These are phyloP conservation scores for Oryza glumipatula DNA, from an alignment of 176 grass and related monocot genomes.

Conservation along the genomic window DNA sequence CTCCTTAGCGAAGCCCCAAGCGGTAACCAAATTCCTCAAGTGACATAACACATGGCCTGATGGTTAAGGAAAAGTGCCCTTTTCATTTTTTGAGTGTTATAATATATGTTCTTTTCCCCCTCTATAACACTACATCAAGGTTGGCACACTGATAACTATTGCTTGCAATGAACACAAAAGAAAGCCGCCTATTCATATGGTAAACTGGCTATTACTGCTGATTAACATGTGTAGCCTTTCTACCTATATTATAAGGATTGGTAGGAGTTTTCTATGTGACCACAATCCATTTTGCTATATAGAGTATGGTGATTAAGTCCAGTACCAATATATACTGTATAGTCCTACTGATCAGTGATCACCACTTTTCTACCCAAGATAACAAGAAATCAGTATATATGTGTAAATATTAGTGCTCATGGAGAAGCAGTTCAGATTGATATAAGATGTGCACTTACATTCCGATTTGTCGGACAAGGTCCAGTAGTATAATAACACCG, in stretches of 20 bases:
- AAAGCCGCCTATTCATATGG: not conserved
- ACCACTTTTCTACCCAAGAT: too few species aligned
- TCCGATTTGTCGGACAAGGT: not conserved
- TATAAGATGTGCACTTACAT: not conserved
- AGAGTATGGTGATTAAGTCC: not conserved
- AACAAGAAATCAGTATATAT: not conserved
- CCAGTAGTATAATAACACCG: not conserved
- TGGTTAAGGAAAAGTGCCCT: not conserved
- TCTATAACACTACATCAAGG: too few species aligned
- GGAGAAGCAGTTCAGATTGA: not conserved
- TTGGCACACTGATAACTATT: too few species aligned
- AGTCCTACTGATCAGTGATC: too few species aligned
- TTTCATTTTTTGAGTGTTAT: too few species aligned
- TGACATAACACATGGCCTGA: not conserved
- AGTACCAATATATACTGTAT: not conserved
- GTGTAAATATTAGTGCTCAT: not conserved
- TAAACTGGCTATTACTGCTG: not conserved
- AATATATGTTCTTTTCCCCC: too few species aligned
- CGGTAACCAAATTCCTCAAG: not conserved
- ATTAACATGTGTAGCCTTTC: not conserved
- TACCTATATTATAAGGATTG: not conserved
- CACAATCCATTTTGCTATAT: not conserved
- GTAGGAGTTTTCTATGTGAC: not conserved
- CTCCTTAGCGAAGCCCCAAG: not conserved
- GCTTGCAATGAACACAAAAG: not conserved